Percentiles rank a stretch among this genome's conserved stretches.
These are phyloP conservation scores for Coriaria nepalensis DNA, from an alignment of 306 rosid species.

Conservation along the genomic window DNA sequence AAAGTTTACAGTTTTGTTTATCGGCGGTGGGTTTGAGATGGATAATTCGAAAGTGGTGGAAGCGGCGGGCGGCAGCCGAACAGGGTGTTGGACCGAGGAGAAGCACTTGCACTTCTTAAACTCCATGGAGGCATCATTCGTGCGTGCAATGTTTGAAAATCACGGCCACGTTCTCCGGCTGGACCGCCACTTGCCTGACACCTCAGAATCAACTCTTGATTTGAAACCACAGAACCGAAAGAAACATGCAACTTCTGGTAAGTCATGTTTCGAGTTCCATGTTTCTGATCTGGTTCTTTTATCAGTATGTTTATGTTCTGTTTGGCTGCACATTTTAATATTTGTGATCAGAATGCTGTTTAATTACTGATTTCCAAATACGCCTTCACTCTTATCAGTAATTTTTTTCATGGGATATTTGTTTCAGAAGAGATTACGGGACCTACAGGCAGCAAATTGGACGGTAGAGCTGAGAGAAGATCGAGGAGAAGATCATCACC, in stretches of 20 bases:
- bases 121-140: constrained; percentile 73
- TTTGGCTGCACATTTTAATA: constrained; percentile 10
- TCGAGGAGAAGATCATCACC: constrained; percentile 26
- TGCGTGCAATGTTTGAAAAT: constrained; percentile 43
- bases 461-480: constrained; percentile 23
- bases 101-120: constrained; percentile 56
- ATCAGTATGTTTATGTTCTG: background rate
- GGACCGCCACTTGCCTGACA: constrained; percentile 48
- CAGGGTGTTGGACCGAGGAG: constrained; percentile 60
- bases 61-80: constrained; percentile 1
- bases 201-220: constrained; percentile 61
- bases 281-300: background rate
- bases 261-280: too few relatives aligned
- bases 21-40: background rate
- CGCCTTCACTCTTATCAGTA: background rate
- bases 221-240: constrained; percentile 18
- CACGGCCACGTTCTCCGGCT: constrained; percentile 23
- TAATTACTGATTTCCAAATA: constrained; percentile 10
- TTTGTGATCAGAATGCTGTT: too few relatives aligned
- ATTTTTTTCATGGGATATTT: background rate
- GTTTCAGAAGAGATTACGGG: constrained; percentile 1
- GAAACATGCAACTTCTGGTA: constrained; percentile 33
- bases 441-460: constrained; percentile 14
- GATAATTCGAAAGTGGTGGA: constrained; percentile 7
- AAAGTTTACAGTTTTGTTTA: too few relatives aligned